Evolutionary conservation across 495 filamentous ascomycete genomes (phyloP), one percentile per base, ranked within the genome.

Genomic region (Cercophora newfieldiana): DNA sequence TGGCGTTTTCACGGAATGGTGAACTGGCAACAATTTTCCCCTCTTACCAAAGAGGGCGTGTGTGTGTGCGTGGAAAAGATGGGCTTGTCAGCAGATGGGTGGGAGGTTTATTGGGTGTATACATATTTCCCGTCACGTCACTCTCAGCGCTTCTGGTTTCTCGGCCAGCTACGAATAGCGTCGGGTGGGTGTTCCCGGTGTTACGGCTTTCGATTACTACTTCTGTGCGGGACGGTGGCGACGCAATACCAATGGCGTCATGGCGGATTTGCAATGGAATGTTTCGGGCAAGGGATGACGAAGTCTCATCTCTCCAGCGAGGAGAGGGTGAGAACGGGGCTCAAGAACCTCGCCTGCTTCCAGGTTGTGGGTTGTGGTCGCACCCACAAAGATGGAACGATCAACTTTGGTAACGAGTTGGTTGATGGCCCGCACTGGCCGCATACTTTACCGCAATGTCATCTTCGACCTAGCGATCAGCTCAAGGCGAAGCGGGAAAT

Each of bases 321-420:
- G n/a, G n/a, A n/a, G n/a, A n/a, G n/a, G n/a, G n/a, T n/a, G n/a
- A n/a, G n/a, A n/a, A n/a, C n/a, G n/a, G n/a, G n/a, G n/a, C n/a
- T n/a, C n/a, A n/a, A n/a, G n/a, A n/a, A n/a, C n/a, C n/a, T n/a
- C n/a, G n/a, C 16, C 18, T 57, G 12, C 44, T 59, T 59, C 24
- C 25, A 2, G 22, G 6, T 25, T 37, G 26, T 59, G 14, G 33
- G 29, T 30, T 44, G 44, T 61, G 18, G 18, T 25, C 28, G 7
- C 44, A 26, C 33, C 8, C 22, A 24, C 33, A 37, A 21, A 16
- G 18, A 48, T 19, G 30, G 30, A 48, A 48, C 37, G 59, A 37
- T 29, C 59, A 21, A 48, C 37, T 50, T 61, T 61, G 59, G 59
- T 16, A 50, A 49, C 29, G 48, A 7, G 59, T 61, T 37, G 59